Conservation (phyloP, 179 eudicot genomes). For the Patellifolia procumbens region DNA sequence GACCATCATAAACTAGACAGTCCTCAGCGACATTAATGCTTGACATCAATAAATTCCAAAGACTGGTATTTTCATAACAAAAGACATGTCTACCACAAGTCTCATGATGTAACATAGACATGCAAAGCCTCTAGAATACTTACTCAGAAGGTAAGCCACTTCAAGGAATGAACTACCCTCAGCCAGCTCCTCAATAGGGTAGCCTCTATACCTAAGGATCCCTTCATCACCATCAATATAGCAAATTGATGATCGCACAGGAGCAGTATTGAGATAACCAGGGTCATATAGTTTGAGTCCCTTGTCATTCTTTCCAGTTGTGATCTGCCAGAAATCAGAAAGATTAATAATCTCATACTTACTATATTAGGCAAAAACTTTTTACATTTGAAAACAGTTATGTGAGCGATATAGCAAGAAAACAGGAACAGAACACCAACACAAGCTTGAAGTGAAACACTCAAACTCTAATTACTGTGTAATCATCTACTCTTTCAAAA, state of each 20-base stretch:
- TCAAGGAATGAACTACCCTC: slow-evolving; percentile 91
- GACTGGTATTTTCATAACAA: not conserved
- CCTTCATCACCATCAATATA: slow-evolving; percentile 99
- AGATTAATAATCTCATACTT: not conserved
- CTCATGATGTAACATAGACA: slow-evolving; percentile 8
- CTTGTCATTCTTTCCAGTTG: slow-evolving; percentile 84
- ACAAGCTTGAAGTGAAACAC: not conserved
- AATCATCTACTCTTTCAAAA: not conserved
- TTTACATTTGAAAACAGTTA: not conserved
- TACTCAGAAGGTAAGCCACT: slow-evolving; percentile 91
- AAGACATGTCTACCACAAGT: not conserved
- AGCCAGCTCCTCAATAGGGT: slow-evolving; percentile 94
- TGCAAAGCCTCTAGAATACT: slow-evolving; percentile 33
- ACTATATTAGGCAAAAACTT: not conserved
- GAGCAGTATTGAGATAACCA: slow-evolving; percentile 98
- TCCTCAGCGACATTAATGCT: not conserved
- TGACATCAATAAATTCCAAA: not conserved
- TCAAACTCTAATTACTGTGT: not conserved
- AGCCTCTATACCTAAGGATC: slow-evolving; percentile 90
- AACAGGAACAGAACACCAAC: not conserved
- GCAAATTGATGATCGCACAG: slow-evolving; percentile 89
- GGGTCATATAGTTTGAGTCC: slow-evolving; percentile 95
- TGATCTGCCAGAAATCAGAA: slow-evolving; percentile 51
- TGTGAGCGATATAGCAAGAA: not conserved
- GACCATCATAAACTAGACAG: not conserved